Evolutionary conservation across 2,329 filamentous ascomycete genomes (phyloP), one percentile per base, ranked within the genome.

Genomic region (Emericellopsis cladophorae): DNA sequence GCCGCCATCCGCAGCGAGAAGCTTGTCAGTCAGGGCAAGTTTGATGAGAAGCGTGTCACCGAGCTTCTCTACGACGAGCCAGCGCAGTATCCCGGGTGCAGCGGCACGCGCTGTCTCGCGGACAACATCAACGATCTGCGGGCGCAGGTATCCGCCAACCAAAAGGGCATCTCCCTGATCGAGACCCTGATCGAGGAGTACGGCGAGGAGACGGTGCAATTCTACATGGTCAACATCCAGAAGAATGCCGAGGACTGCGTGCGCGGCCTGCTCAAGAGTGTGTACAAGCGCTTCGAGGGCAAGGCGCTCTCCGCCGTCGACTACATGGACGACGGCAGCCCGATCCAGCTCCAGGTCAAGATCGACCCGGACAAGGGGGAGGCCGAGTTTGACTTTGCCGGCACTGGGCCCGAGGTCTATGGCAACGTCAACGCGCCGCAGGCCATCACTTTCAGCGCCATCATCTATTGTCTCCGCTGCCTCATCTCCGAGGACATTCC

Each of bases 71-170:
- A 85, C 39, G 68, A 81, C 23, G 82, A 88, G 48, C 85, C 85
- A 0, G 81, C 83, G 0, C 69, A 81, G 50, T 78, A 85, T 47
- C 75, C 79, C 1, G 85, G 81, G 0, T 92, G 84, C 57, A 83
- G 79, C 42, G 85, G 85, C 2, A 88, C 85, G 2, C 67, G 85
- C 35, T 88, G 83, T 56, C 65, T 92, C 1, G 79, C 76, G 11
- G 85, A 92, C 54, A 90, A 90, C 51, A 68, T 92, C 46, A 89
- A 87, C 37, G 85, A 92, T 52, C 63, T 92, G 18, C 86, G 88
- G 55, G 85, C 85, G 0, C 85, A 90, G 54, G 80, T 90, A 4
- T 85, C 85, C 0, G 84, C 84, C 1, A 92, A 92, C 51, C 81
- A 87, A 51, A 89, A 89, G 49, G 85, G 85, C 2, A 90, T 92